Evolutionary conservation across 345 rosid species (phyloP).

Genomic region (Hibiscus tridactylites): DNA sequence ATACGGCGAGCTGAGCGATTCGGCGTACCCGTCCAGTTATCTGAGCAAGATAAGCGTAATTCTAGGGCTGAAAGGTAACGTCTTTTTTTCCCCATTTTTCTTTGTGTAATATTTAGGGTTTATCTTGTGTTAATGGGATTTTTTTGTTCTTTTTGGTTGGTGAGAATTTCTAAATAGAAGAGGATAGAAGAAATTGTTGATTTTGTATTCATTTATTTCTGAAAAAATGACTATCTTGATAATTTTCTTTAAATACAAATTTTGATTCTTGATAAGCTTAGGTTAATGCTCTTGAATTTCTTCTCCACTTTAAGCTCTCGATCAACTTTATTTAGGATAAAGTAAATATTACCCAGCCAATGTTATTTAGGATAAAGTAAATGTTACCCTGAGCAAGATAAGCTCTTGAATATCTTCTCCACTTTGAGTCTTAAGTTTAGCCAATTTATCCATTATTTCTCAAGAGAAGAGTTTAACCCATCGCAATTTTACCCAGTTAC

Average conservation of each 20-base stretch:
- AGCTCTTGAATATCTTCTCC: neutral
- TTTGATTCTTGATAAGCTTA: neutral
- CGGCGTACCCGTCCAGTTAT: constrained; percentile 62
- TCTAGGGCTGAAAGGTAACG: constrained; percentile 85
- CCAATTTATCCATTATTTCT: neutral
- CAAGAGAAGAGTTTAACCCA: neutral
- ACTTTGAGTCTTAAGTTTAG: neutral
- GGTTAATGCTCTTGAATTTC: neutral
- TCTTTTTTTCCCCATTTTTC: neutral
- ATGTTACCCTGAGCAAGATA: too few relatives aligned
- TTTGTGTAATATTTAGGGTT: constrained; percentile 5
- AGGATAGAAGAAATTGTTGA: too few relatives aligned
- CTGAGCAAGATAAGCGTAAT: constrained; percentile 86
- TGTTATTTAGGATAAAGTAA: too few relatives aligned
- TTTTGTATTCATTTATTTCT: neutral
- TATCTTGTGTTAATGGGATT: neutral
- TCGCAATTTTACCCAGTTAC: neutral
- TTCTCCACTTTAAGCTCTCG: neutral
- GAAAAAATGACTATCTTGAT: neutral
- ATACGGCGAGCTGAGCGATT: constrained; percentile 94
- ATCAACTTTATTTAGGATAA: neutral
- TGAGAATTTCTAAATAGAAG: too few relatives aligned
- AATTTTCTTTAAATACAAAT: neutral
- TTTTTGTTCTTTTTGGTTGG: neutral
- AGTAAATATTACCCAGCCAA: too few relatives aligned